phyloP scores from a whole-genome alignment of 805 yeast species.

The Cyberlindnera bimundalis region DNA sequence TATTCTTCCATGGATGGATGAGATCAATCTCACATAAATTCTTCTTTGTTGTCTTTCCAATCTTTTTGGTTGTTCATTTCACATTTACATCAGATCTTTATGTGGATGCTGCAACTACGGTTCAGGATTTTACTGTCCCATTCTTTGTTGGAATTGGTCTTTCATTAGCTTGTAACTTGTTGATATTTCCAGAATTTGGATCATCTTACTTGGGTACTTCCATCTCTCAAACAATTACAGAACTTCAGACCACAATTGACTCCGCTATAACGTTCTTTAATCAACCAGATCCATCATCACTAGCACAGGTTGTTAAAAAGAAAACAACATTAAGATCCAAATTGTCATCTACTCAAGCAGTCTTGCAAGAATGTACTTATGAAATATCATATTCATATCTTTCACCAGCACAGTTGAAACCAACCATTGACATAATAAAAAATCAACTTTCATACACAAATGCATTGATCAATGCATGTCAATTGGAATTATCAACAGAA shows the following conservation, averaged over 20 bases:
- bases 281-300: slow-evolving; percentile 23
- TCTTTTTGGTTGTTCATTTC: slow-evolving; percentile 50
- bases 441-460: slow-evolving; percentile 33
- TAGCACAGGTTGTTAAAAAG: slow-evolving; percentile 33
- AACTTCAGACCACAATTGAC: slow-evolving; percentile 38
- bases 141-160: slow-evolving; percentile 44
- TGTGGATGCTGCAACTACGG: slow-evolving; percentile 31
- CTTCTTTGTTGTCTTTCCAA: slow-evolving; percentile 44
- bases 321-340: slow-evolving; percentile 34
- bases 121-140: slow-evolving; percentile 39
- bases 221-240: slow-evolving; percentile 37
- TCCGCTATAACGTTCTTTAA: slow-evolving; percentile 38
- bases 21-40: slow-evolving; percentile 44
- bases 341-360: slow-evolving; percentile 34
- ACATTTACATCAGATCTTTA: slow-evolving; percentile 37
- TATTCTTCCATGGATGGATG: slow-evolving; percentile 48
- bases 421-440: slow-evolving; percentile 32
- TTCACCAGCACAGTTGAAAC: slow-evolving; percentile 40
- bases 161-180: slow-evolving; percentile 40
- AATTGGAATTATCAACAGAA: slow-evolving; percentile 37
- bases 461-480: slow-evolving; percentile 47
- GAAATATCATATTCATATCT: slow-evolving; percentile 47
- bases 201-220: slow-evolving; percentile 45
- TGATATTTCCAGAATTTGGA: slow-evolving; percentile 50
- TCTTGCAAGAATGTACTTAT: slow-evolving; percentile 44